These are phyloP conservation scores for Phytophthora sansomeana DNA, from an alignment of 352 stramenopile genomes.

Conservation along the genomic window DNA sequence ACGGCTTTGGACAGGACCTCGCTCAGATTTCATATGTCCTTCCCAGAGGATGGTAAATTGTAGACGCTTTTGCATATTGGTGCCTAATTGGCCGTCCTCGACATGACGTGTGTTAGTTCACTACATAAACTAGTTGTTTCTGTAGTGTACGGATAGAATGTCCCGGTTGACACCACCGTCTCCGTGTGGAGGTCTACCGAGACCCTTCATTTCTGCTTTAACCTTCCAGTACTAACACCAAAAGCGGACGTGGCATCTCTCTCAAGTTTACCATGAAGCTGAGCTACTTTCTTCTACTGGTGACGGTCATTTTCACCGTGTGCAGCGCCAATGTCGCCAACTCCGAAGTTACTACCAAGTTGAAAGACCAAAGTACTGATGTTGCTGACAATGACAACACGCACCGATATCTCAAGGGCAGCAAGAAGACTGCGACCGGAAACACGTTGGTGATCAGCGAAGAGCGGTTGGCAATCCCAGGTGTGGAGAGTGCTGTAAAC, in stretches of 20 bases:
- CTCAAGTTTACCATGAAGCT: neutral
- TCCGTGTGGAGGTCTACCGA: neutral
- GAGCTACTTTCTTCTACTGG: neutral
- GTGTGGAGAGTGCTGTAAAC: neutral
- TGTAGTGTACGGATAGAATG: neutral
- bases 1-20: neutral
- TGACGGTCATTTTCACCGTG: neutral
- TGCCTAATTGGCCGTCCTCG: neutral
- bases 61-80: neutral
- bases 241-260: neutral
- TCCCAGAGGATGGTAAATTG: neutral
- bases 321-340: neutral
- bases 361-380: neutral
- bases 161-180: neutral
- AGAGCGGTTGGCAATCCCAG: neutral
- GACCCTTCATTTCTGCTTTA: neutral
- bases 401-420: constrained; percentile 18
- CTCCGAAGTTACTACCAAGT: neutral
- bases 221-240: neutral
- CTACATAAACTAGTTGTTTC: neutral
- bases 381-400: neutral
- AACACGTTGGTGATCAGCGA: neutral
- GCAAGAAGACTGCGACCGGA: neutral
- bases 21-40: neutral
- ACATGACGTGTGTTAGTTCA: neutral